Base-by-base conservation (phyloP, 140 eudicot genomes). In the Cichorium intybus region DNA sequence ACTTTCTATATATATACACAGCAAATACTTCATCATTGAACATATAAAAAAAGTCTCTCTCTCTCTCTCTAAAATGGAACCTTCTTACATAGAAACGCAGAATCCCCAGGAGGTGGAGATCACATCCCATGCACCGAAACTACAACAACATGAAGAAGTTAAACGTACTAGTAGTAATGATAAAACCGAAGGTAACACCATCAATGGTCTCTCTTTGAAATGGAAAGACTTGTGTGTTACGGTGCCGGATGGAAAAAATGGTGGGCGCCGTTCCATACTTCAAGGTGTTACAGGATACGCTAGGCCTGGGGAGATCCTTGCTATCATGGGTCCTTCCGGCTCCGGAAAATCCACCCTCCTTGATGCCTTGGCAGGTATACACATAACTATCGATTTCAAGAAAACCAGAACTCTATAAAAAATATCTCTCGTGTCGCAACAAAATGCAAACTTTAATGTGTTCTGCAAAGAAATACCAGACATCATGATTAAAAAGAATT, bases 241-340 rank as follows among this genome's bases (percentile, higher is more conserved):
- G n/a, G 83, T 80, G 53, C 53, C 78, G 12, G 57, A 71, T 46
- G 72, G 68, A 33, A 56, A 55, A n/a, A 49, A 17, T 7, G 66
- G 74, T 4, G 39, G 37, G 16, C 49, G 63, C 56, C 70, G 72
- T 26, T 51, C 83, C 24, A 83, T 83, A 18, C 74, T 83, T 58
- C 62, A 72, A 55, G 89, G 83, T 39, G 70, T 73, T 37, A 76
- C 81, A 5, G 85, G 89, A 12, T 83, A 72, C 18, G 89, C 81
- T 5, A 34, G 8, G 29, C 83, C 89, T 0, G 85, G 85, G 0
- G 80, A 79, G 70, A 75, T 76, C 34, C 66, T 83, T 41, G 89
- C 85, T 6, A 76, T 83, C 41, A 83, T 83, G 89, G 89, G 89
- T 62, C 89, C 89, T 39, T 83, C 89, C 15, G 89, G 85, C 7